Percentiles rank a stretch among this genome's conserved stretches.
These are phyloP conservation scores for Lecanicillium sp. DNA, from an alignment of 2,329 filamentous ascomycete genomes.

Conservation along the genomic window DNA sequence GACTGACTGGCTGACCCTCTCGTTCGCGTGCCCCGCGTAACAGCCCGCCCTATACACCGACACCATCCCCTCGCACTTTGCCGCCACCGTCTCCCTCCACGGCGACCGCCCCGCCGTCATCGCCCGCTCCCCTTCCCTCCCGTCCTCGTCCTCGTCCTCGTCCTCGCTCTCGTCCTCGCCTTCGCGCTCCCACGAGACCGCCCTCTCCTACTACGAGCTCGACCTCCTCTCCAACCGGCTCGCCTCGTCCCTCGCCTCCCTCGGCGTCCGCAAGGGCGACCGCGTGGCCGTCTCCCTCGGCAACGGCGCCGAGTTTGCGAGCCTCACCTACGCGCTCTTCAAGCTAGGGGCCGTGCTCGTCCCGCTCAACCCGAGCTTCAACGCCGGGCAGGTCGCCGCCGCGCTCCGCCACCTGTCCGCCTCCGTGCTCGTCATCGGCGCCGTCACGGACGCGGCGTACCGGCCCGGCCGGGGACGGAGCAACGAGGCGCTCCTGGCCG, in stretches of 20 bases:
- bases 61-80: slow-evolving; percentile 69
- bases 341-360: slow-evolving; percentile 92
- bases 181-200: slow-evolving; percentile 53
- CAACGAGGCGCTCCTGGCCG: slow-evolving; percentile 42
- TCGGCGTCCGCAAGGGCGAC: slow-evolving; percentile 75
- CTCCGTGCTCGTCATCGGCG: slow-evolving; percentile 72
- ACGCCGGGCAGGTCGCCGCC: slow-evolving; percentile 66
- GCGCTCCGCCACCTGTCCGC: slow-evolving; percentile 71
- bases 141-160: too few species aligned
- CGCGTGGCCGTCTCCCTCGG: slow-evolving; percentile 81
- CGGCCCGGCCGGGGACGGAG: slow-evolving; percentile 49
- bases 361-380: slow-evolving; percentile 91
- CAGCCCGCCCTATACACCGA: slow-evolving; percentile 61
- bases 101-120: slow-evolving; percentile 60
- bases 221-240: slow-evolving; percentile 71
- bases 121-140: slow-evolving; percentile 39
- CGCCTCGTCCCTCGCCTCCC: slow-evolving; percentile 60
- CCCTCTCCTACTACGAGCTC: slow-evolving; percentile 67
- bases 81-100: slow-evolving; percentile 53
- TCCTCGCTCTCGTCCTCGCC: too few species aligned
- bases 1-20: too few species aligned
- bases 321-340: slow-evolving; percentile 82
- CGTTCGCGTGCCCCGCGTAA: too few species aligned
- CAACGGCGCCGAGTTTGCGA: slow-evolving; percentile 77
- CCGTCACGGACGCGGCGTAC: slow-evolving; percentile 77